Conservation (phyloP, 2,329 filamentous ascomycete species). For the Coniochaeta ligniaria region DNA sequence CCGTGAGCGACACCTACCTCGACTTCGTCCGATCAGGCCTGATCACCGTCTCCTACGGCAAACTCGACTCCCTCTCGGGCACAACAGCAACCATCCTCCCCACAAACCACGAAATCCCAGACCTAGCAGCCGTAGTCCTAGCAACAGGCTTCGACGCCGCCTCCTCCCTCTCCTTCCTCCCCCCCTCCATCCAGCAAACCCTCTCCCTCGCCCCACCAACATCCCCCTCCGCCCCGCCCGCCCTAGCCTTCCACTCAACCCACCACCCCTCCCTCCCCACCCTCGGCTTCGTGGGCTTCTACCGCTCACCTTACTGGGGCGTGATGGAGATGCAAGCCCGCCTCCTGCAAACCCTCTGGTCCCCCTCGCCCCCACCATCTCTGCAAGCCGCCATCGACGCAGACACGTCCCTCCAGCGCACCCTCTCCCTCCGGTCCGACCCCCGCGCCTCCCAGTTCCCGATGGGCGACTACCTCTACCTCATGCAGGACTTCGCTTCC, state of each 20-base stretch:
- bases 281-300: conserved; percentile 76
- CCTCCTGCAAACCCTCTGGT: conserved; percentile 57
- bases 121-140: conserved; percentile 61
- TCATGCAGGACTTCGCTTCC: conserved; percentile 64
- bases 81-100: conserved; percentile 26
- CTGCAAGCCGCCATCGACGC: conserved; percentile 32
- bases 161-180: conserved; percentile 58
- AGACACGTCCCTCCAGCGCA: conserved; percentile 37
- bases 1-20: conserved; percentile 64
- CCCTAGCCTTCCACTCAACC: conserved; percentile 61
- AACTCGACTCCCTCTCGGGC: conserved; percentile 28
- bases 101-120: conserved; percentile 29
- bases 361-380: conserved; percentile 13
- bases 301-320: conserved; percentile 78
- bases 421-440: conserved; percentile 43
- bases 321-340: conserved; percentile 83
- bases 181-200: conserved; percentile 41
- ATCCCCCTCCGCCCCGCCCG: conserved; percentile 53
- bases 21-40: conserved; percentile 64
- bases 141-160: conserved; percentile 69
- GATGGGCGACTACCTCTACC: conserved; percentile 72
- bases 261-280: conserved; percentile 52
- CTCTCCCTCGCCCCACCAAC: conserved; percentile 52
- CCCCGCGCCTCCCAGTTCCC: conserved; percentile 62
- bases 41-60: conserved; percentile 45